A percentile compares a stretch with the other conserved stretches of the same genome.
phyloP scores from a whole-genome alignment of 2,329 filamentous ascomycete genomes.

The Pezicula rhizophila region DNA sequence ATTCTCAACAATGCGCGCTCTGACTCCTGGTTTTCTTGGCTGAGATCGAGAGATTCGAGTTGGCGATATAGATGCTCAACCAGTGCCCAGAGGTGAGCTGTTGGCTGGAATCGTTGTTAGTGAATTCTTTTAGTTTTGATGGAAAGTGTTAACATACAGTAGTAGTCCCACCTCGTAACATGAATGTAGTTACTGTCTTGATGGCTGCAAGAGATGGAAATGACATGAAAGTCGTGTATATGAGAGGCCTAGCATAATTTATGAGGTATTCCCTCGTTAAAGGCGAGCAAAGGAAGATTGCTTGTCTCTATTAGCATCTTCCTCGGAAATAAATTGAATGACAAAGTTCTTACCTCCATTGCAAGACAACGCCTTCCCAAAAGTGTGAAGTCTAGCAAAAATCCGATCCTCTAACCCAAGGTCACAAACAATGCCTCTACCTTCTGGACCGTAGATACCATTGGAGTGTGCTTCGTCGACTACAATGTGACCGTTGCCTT shows the following conservation, averaged over 20 bases:
- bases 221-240: slow-evolving; percentile 67
- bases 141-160: slow-evolving; percentile 25
- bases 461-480: slow-evolving; percentile 66
- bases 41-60: slow-evolving; percentile 32
- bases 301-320: slow-evolving; percentile 31
- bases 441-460: slow-evolving; percentile 50
- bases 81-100: slow-evolving; percentile 37
- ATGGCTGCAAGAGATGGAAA: slow-evolving; percentile 56
- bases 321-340: neutral
- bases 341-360: slow-evolving; percentile 54
- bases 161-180: slow-evolving; percentile 44
- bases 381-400: slow-evolving; percentile 56
- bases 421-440: slow-evolving; percentile 52
- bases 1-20: slow-evolving; percentile 19
- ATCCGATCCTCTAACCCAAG: slow-evolving; percentile 49
- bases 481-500: slow-evolving; percentile 54
- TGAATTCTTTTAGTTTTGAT: neutral
- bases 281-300: slow-evolving; percentile 55
- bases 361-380: slow-evolving; percentile 62
- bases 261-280: slow-evolving; percentile 58
- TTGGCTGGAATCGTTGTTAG: slow-evolving; percentile 21
- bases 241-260: slow-evolving; percentile 70
- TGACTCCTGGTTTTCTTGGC: slow-evolving; percentile 3
- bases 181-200: slow-evolving; percentile 48
- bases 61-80: slow-evolving; percentile 38